Base-by-base conservation (phyloP, 169 alveolate species). In the Eimeria praecox region DNA sequence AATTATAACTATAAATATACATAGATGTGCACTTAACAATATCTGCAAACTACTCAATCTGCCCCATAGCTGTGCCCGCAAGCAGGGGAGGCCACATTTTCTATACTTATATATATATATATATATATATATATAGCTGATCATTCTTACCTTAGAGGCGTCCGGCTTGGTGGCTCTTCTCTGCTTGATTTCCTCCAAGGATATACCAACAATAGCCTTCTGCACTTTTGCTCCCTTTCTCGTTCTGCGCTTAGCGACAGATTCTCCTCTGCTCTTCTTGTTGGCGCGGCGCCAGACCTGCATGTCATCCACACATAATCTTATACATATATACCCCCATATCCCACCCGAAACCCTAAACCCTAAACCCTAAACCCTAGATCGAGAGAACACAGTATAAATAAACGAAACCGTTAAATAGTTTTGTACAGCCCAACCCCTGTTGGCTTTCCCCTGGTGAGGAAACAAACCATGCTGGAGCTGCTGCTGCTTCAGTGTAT, bases 191-290 rank as follows among this genome's bases (percentile, higher is more conserved):
- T 99, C 99, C 66, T 99, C 99, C 54, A 99, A 97, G 69, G 99
- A 98, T 88, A 99, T 97, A 66, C 99, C 99, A 66, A 98, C 99
- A 90, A 99, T 98, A n/a, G 99, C 99, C 97, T 99, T 99, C 95
- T 98, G 99, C 91, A 98, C 73, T 95, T 98, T 98, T 35, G 98
- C 98, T 33, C 98, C 96, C 69, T 96, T 97, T 27, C 97, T 96
- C 44, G 97, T 96, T 85, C 97, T 95, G 87, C 97, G 97, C 90
- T 96, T 97, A 64, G 97, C 86, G 46, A 95, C 94, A 71, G 97
- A 97, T 77, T 90, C 97, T 22, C 94, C 78, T 42, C 95, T 54
- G 49, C 90, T 94, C 97, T 99, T 99, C 98, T 99, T 99, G 98
- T 99, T 98, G 97, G 98, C 98, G 97, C 99, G 98, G 66, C 99